A percentile compares a stretch with the other conserved stretches of the same genome.
phyloP scores from a whole-genome alignment of 768 basidiomycete genomes.

The Boletus vinaceobasis region DNA sequence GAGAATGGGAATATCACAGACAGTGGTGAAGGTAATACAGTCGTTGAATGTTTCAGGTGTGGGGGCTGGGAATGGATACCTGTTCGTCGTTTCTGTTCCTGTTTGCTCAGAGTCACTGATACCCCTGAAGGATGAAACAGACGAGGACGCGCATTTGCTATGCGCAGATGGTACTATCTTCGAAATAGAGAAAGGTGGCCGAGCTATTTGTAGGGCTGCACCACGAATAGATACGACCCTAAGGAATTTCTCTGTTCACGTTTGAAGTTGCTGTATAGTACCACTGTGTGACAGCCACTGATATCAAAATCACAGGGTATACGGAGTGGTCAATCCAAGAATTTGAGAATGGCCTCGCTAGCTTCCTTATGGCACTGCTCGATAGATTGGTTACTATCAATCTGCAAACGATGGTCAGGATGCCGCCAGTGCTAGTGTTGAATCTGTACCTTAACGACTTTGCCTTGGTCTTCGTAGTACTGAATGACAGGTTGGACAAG shows the following conservation, averaged over 20 bases:
- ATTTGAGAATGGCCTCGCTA: constrained; percentile 47
- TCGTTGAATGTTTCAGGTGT: constrained; percentile 78
- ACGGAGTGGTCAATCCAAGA: constrained; percentile 34
- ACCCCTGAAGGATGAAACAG: constrained; percentile 48
- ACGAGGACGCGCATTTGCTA: constrained; percentile 63
- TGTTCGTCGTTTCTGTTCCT: constrained; percentile 40
- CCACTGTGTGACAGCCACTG: not conserved
- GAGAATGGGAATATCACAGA: constrained; percentile 39
- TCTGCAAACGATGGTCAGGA: constrained; percentile 37
- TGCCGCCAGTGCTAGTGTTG: not conserved
- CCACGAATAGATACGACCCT: constrained; percentile 29
- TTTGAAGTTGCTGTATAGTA: constrained; percentile 25
- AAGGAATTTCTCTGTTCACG: constrained; percentile 46
- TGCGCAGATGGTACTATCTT: constrained; percentile 80
- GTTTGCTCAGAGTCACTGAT: constrained; percentile 2
- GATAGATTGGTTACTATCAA: constrained; percentile 64
- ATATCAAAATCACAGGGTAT: constrained; percentile 7
- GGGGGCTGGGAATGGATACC: constrained; percentile 87
- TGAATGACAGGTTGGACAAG: constrained; percentile 94
- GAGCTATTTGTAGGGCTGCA: constrained; percentile 47
- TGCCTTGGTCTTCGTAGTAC: constrained; percentile 62
- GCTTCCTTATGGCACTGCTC: constrained; percentile 70
- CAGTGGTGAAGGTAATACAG: constrained; percentile 45
- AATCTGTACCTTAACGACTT: constrained; percentile 69
- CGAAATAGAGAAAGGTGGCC: constrained; percentile 58